Base-by-base conservation (phyloP, 371 early-diverging fungal genomes). In the Mucor lusitanicus region DNA sequence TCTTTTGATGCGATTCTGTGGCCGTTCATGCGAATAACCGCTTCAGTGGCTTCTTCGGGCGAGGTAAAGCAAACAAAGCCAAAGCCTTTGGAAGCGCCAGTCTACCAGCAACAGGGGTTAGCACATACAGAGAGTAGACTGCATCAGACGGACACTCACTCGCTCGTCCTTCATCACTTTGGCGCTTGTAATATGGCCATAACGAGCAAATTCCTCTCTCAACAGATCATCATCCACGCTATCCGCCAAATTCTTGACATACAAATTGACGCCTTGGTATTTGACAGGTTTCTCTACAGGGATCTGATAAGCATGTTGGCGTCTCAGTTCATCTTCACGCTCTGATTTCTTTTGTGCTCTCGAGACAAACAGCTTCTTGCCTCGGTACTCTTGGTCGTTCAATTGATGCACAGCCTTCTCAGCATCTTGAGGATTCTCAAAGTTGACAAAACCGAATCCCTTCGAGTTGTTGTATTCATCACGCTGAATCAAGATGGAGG, bases 301-400 rank as follows among this genome's bases (percentile, higher is more conserved):
- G 74, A 90, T 88, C 59, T 90, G 83, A 75, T 88, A 87, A 78
- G 96, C 95, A 86, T 93, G 94, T 77, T 95, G 95, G 55, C 83
- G 81, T 72, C 94, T 87, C 57, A 98, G 86, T 82, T 98, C 97
- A 78, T 96, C 97, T 72, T 95, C 95, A 68, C 99, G 93, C 82
- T 99, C 99, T 28, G 87, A 82, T 87, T 96, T 98, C 89, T 94
- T 98, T 86, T 99, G 99, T 62, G 99, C 99, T 66, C 97, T 94
- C 54, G 95, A 90, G n/a, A 99, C 99, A 79, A 94, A 97, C 55
- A 99, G 83, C 64, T 88, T 89, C 82, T 97, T 94, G 30, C 95
- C 97, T 70, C 88, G 80, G 70, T 89, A 84, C 35, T 97, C 95
- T 56, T 89, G 88, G 61, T 96, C 97, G 82, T 99, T 93, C 79